A percentile compares a stretch with the other conserved stretches of the same genome.
Evolutionary conservation across 495 filamentous ascomycete species (phyloP).

Genomic region (Xylaria intraflava): DNA sequence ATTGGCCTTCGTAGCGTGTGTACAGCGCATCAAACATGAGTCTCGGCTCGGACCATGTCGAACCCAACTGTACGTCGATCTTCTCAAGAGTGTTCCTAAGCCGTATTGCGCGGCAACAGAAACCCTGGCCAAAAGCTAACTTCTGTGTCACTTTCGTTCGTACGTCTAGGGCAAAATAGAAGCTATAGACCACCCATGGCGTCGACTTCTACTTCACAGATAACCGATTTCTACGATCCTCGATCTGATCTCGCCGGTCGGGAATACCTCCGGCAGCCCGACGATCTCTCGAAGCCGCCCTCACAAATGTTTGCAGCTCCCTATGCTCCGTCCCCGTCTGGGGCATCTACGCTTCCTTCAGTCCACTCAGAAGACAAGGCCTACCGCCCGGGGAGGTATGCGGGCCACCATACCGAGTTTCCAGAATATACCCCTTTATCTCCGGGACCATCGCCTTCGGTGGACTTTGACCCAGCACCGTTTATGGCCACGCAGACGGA

Average conservation of each 20-base stretch:
- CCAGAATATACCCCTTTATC: conserved; percentile 18
- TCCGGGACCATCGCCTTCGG: conserved; percentile 15
- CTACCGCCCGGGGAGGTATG: conserved; percentile 30
- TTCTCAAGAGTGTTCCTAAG: background rate
- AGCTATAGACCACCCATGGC: conserved; percentile 1
- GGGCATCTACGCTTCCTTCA: conserved; percentile 26
- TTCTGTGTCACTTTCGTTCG: background rate
- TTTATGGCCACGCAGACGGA: conserved; percentile 27
- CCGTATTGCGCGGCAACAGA: background rate
- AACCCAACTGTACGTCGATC: conserved; percentile 22
- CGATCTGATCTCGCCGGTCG: conserved; percentile 4
- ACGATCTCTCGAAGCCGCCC: conserved; percentile 9
- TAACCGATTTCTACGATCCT: conserved; percentile 16
- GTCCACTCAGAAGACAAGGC: conserved; percentile 30
- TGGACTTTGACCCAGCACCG: conserved; percentile 27
- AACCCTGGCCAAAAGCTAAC: conserved; percentile 2
- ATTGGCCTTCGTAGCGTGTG: background rate
- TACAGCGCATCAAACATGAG: conserved; percentile 13
- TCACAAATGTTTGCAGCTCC: conserved; percentile 25
- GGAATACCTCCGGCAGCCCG: background rate
- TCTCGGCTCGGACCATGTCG: conserved; percentile 21
- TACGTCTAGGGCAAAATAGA: background rate
- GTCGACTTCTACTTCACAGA: conserved; percentile 9
- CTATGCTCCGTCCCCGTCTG: conserved; percentile 27
- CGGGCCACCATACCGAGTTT: conserved; percentile 14